Evolutionary conservation across 2,329 filamentous ascomycete genomes (phyloP).

Genomic region (Kalmusia sp.): DNA sequence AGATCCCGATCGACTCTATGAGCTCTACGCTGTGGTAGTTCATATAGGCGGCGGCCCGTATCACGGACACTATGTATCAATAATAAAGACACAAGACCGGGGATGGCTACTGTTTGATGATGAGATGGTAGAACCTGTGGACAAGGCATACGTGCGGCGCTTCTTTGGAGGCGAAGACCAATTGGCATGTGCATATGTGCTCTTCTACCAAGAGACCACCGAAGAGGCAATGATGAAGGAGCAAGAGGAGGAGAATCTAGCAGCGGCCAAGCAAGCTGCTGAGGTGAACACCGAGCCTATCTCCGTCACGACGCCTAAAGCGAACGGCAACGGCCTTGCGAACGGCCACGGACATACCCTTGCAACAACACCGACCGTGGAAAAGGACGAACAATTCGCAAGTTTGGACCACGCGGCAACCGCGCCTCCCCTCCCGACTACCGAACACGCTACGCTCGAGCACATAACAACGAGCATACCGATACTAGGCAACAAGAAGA

Average conservation of each 20-base stretch:
- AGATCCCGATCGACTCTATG: constrained; percentile 91
- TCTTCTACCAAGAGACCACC: constrained; percentile 95
- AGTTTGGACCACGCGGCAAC: constrained; percentile 72
- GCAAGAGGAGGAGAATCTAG: constrained; percentile 78
- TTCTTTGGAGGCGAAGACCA: constrained; percentile 91
- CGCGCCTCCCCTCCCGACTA: constrained; percentile 53
- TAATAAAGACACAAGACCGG: constrained; percentile 95
- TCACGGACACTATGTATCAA: constrained; percentile 96
- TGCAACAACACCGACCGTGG: constrained; percentile 50
- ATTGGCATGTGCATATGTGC: constrained; percentile 91
- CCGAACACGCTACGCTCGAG: constrained; percentile 40
- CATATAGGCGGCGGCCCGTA: constrained; percentile 97
- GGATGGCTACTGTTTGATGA: constrained; percentile 98
- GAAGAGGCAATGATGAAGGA: constrained; percentile 74
- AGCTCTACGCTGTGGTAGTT: constrained; percentile 95
- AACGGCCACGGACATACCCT: constrained; percentile 41
- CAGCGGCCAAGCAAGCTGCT: constrained; percentile 44
- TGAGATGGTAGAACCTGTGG: constrained; percentile 97
- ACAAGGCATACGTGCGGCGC: constrained; percentile 93
- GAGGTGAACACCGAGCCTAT: constrained; percentile 63
- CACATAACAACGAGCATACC: constrained; percentile 41
- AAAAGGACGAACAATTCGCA: constrained; percentile 58
- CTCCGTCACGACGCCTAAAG: constrained; percentile 61
- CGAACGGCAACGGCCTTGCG: constrained; percentile 53
- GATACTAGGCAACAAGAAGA: constrained; percentile 44